Conservation (phyloP, 768 basidiomycete genomes). For the Mycena olivaceomarginata region DNA sequence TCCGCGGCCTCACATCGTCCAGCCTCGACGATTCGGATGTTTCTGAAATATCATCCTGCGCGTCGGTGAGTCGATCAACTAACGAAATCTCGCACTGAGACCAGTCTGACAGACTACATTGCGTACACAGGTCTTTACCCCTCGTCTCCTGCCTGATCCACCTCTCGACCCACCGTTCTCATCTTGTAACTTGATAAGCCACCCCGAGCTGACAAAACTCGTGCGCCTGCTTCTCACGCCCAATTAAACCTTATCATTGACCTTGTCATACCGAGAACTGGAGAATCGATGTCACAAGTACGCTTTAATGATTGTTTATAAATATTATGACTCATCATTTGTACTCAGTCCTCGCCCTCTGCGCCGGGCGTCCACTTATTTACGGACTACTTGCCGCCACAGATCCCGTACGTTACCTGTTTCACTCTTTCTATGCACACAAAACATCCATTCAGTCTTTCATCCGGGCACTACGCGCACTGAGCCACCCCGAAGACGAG, state of each 20-base stretch:
- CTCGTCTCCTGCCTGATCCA: slow-evolving; percentile 11
- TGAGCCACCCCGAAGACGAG: slow-evolving; percentile 11
- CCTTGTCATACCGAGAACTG: not conserved
- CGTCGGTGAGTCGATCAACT: not conserved
- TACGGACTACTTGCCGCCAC: slow-evolving; percentile 14
- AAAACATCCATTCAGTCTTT: slow-evolving; percentile 13
- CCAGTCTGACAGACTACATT: not conserved
- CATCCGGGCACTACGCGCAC: slow-evolving; percentile 21
- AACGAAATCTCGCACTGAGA: not conserved
- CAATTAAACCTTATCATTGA: not conserved
- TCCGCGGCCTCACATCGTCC: slow-evolving; percentile 1
- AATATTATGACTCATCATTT: not conserved
- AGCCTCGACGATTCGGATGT: slow-evolving; percentile 13
- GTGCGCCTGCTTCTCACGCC: slow-evolving; percentile 8
- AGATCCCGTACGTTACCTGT: slow-evolving; percentile 18
- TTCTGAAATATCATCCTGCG: not conserved
- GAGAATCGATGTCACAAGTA: slow-evolving; percentile 9
- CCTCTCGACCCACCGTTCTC: not conserved
- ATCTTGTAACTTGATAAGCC: slow-evolving; percentile 4
- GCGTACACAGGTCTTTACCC: slow-evolving; percentile 16
- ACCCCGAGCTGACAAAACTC: not conserved
- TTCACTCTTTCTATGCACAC: not conserved
- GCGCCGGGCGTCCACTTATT: not conserved
- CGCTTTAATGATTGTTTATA: not conserved
- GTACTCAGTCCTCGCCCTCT: slow-evolving; percentile 3